Evolutionary conservation across 2,329 filamentous ascomycete genomes (phyloP).

Genomic region (Eutypella sp.): DNA sequence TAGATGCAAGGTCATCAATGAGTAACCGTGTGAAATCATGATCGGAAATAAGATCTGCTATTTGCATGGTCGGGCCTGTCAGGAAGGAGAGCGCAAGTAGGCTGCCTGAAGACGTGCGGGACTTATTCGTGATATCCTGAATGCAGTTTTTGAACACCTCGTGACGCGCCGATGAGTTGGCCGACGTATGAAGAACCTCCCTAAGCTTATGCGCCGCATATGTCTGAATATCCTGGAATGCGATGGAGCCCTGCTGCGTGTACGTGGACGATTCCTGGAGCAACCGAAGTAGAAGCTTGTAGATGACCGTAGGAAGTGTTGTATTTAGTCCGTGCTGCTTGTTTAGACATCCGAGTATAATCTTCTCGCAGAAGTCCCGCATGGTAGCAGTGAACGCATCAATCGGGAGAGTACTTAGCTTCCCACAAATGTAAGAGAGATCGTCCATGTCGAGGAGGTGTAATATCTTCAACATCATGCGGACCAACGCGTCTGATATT

Average conservation of each 20-base stretch:
- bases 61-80: slow-evolving; percentile 45
- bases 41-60: slow-evolving; percentile 54
- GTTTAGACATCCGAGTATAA: slow-evolving; percentile 45
- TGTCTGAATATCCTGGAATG: slow-evolving; percentile 57
- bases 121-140: slow-evolving; percentile 59
- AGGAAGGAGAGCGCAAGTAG: slow-evolving; percentile 58
- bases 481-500: slow-evolving; percentile 73
- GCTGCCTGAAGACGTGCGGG: slow-evolving; percentile 64
- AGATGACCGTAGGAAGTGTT: slow-evolving; percentile 30
- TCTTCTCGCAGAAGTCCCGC: slow-evolving; percentile 54
- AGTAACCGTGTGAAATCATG: slow-evolving; percentile 58
- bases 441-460: slow-evolving; percentile 43
- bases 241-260: slow-evolving; percentile 47
- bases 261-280: slow-evolving; percentile 65
- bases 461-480: slow-evolving; percentile 51
- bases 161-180: slow-evolving; percentile 49
- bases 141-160: slow-evolving; percentile 64
- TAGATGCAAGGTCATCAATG: slow-evolving; percentile 59
- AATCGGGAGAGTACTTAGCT: slow-evolving; percentile 61
- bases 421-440: slow-evolving; percentile 64
- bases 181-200: slow-evolving; percentile 53
- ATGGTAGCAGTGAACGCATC: slow-evolving; percentile 58
- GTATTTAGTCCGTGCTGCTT: slow-evolving; percentile 29
- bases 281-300: slow-evolving; percentile 56
- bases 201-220: slow-evolving; percentile 59